A percentile compares a stretch with the other conserved stretches of the same genome.
Conservation (phyloP, 1,284 basidiomycete genomes). For the Microbotryomycetes sp. region DNA sequence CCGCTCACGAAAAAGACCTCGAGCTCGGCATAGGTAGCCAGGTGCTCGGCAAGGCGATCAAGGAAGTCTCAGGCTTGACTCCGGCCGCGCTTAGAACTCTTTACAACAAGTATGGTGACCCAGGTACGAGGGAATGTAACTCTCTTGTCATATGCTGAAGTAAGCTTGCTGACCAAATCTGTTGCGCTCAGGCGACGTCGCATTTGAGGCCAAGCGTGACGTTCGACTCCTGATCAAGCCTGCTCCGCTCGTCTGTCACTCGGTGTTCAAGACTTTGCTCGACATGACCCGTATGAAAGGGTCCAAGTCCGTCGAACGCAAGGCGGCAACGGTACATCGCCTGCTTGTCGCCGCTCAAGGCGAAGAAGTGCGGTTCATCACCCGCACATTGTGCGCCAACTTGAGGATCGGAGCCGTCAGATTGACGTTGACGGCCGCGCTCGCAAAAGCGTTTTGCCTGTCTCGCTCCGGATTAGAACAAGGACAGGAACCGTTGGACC, state of each 20-base stretch:
- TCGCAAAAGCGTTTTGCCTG: conserved; percentile 72
- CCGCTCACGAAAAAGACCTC: conserved; percentile 44
- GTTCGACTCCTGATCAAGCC: conserved; percentile 18
- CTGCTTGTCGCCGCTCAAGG: conserved; percentile 75
- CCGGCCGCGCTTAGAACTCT: conserved; percentile 57
- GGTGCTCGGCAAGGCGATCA: conserved; percentile 69
- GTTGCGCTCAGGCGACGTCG: conserved; percentile 60
- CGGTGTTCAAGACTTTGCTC: conserved; percentile 14
- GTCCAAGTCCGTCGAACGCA: conserved; percentile 53
- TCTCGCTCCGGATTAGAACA: background rate
- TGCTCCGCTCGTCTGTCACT: conserved; percentile 18
- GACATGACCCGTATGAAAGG: conserved; percentile 25
- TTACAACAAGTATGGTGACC: conserved; percentile 42
- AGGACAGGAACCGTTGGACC: background rate
- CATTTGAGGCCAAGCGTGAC: conserved; percentile 61
- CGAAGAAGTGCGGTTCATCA: conserved; percentile 78
- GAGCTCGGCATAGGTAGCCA: conserved; percentile 48
- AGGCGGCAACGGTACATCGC: conserved; percentile 70
- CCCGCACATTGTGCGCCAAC: conserved; percentile 71
- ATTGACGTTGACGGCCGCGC: conserved; percentile 69
- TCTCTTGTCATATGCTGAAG: background rate
- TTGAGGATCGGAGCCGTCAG: conserved; percentile 74
- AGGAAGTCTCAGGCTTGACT: conserved; percentile 65
- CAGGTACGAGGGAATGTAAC: conserved; percentile 3
- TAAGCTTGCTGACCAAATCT: background rate